These are phyloP conservation scores for Rutidosis leptorrhynchoides DNA, from an alignment of 129 eudicot genomes.

Conservation along the genomic window DNA sequence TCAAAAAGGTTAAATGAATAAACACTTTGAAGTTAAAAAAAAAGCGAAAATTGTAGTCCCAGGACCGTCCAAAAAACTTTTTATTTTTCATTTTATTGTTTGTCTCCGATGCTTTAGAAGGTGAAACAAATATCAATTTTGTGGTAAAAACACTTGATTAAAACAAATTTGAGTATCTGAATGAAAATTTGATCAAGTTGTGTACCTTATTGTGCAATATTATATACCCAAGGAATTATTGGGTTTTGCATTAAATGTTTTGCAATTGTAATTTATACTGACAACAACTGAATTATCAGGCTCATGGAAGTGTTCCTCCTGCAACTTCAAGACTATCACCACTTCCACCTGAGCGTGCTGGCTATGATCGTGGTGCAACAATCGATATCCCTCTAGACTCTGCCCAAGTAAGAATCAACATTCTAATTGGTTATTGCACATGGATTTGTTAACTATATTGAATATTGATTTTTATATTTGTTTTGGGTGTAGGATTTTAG, in stretches of 20 bases:
- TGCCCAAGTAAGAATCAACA: slow-evolving; percentile 37
- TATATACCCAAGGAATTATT: background rate
- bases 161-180: no score
- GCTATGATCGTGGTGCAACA: slow-evolving; percentile 66
- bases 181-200: no score
- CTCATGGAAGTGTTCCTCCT: slow-evolving; percentile 72
- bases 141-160: no score
- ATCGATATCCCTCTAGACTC: slow-evolving; percentile 83
- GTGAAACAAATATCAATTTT: no score
- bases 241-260: background rate
- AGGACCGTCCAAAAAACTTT: no score
- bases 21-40: no score
- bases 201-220: background rate
- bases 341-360: slow-evolving; percentile 92
- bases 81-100: no score
- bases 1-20: no score
- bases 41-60: no score
- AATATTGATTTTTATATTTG: background rate
- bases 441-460: background rate
- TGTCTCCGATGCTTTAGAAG: no score
- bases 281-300: slow-evolving; percentile 40
- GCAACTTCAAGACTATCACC: slow-evolving; percentile 79
- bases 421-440: background rate
- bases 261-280: background rate
- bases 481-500: slow-evolving; percentile 55